phyloP scores from a whole-genome alignment of 805 yeast genomes.

The Lipomyces anomalus region DNA sequence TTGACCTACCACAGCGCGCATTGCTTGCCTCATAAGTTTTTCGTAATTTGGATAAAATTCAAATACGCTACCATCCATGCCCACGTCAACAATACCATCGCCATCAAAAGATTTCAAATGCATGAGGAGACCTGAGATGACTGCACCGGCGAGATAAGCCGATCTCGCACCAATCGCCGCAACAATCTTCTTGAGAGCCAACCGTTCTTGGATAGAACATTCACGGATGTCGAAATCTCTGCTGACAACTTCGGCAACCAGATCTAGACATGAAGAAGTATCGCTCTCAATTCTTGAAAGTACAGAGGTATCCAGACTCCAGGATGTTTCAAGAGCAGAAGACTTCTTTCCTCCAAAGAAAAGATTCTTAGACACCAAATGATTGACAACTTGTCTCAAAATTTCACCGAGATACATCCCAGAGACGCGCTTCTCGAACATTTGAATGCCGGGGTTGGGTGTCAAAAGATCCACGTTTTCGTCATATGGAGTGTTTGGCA shows the following conservation, averaged over 20 bases:
- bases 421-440: constrained; percentile 44
- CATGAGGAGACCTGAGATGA: constrained; percentile 72
- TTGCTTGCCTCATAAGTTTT: constrained; percentile 71
- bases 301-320: constrained; percentile 76
- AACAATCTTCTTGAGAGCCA: constrained; percentile 64
- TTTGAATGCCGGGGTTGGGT: constrained; percentile 78
- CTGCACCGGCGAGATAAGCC: constrained; percentile 84
- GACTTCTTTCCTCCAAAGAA: constrained; percentile 40
- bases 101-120: constrained; percentile 63
- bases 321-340: constrained; percentile 50
- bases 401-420: constrained; percentile 60
- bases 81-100: constrained; percentile 80
- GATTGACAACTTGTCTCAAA: constrained; percentile 65
- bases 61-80: constrained; percentile 92
- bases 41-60: constrained; percentile 91
- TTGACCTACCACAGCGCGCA: constrained; percentile 46
- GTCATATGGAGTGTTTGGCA: constrained; percentile 80
- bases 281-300: constrained; percentile 83
- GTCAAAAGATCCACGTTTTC: constrained; percentile 61
- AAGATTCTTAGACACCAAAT: constrained; percentile 50
- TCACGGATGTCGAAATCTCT: constrained; percentile 46
- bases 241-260: constrained; percentile 51
- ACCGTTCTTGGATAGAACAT: constrained; percentile 62
- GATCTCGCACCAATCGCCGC: constrained; percentile 80
- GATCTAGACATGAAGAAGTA: constrained; percentile 56